Evolutionary conservation across 768 basidiomycete genomes (phyloP).

Genomic region (Austroboletus eburneus): DNA sequence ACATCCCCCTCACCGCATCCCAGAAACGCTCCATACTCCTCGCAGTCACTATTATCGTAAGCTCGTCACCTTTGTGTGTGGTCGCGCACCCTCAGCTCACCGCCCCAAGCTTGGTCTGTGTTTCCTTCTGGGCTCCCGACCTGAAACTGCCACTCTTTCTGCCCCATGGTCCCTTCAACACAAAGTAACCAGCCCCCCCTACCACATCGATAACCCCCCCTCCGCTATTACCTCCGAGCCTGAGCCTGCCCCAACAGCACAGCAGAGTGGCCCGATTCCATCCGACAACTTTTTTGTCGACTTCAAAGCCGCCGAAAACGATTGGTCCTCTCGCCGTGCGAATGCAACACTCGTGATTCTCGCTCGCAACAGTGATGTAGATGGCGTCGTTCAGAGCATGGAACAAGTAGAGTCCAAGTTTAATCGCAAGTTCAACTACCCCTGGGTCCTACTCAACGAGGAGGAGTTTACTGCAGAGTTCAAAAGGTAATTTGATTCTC

Average conservation of each 20-base stretch:
- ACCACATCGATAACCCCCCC: background rate
- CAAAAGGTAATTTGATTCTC: slow-evolving; percentile 33
- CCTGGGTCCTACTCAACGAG: slow-evolving; percentile 64
- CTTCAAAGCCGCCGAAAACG: background rate
- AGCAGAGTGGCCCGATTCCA: background rate
- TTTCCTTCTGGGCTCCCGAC: slow-evolving; percentile 19
- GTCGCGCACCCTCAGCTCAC: background rate
- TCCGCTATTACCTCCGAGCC: background rate
- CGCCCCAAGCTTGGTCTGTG: slow-evolving; percentile 14
- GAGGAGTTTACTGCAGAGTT: slow-evolving; percentile 53
- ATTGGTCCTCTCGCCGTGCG: slow-evolving; percentile 28
- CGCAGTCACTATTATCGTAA: slow-evolving; percentile 24
- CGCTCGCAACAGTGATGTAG: slow-evolving; percentile 45
- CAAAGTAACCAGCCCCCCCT: background rate
- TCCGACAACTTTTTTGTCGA: slow-evolving; percentile 4
- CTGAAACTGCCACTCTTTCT: slow-evolving; percentile 1
- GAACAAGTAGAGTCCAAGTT: slow-evolving; percentile 55
- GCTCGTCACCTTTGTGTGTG: background rate
- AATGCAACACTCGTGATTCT: slow-evolving; percentile 61
- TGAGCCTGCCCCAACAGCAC: background rate
- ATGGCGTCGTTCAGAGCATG: slow-evolving; percentile 44
- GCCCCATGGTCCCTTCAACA: slow-evolving; percentile 1
- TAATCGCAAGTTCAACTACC: slow-evolving; percentile 55
- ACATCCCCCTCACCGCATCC: slow-evolving; percentile 23
- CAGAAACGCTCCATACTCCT: slow-evolving; percentile 29